Base-by-base conservation (phyloP, 768 basidiomycete species). In the Tylopilus plumbeoviolaceoides region DNA sequence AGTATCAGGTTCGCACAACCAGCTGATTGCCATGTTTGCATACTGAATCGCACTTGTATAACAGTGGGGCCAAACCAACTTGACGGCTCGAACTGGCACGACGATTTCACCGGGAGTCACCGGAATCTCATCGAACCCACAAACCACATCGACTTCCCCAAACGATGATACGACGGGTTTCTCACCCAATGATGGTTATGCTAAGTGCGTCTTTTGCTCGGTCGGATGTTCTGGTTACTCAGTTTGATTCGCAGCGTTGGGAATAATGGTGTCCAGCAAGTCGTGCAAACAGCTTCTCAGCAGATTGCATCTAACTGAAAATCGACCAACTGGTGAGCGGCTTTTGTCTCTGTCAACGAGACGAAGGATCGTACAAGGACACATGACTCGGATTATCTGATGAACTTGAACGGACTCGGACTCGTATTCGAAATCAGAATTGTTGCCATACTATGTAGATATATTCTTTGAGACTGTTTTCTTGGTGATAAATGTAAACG, bases 161-260 rank as follows among this genome's bases (percentile, higher is more conserved):
- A 67, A 52, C 25, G 60, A 61, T 15, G 66, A 67, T 39, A 66
- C 67, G 18, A 77, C 77, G 5, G 81, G 80, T 7, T 48, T 72
- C n/a, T 81, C 83, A 4, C 85, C 85, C 25, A 81, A 83, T 51
- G 85, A 87, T 67, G 85, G 85, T 63, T 86, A 86, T 60, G 72
- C 73, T 35, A 71, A 47, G 69, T 71, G 39, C 38, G 71, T 20
- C 45, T 51, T 55, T 48, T 21, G 36, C 33, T 14, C 44, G n/a
- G 48, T 20, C 6, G 33, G n/a, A 23, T 11, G 7, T 47, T 38
- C 7, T 21, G 12, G 44, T 20, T 27, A 39, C 52, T 57, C 20
- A 62, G 17, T 36, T 41, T 51, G 35, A 27, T 62, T 47, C 36
- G 31, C 50, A 75, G 75, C 11, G 62, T 48, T 14, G 57, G 59